Evolutionary conservation across 192 early-diverging fungal genomes (phyloP).

Genomic region (Backusella westeae): DNA sequence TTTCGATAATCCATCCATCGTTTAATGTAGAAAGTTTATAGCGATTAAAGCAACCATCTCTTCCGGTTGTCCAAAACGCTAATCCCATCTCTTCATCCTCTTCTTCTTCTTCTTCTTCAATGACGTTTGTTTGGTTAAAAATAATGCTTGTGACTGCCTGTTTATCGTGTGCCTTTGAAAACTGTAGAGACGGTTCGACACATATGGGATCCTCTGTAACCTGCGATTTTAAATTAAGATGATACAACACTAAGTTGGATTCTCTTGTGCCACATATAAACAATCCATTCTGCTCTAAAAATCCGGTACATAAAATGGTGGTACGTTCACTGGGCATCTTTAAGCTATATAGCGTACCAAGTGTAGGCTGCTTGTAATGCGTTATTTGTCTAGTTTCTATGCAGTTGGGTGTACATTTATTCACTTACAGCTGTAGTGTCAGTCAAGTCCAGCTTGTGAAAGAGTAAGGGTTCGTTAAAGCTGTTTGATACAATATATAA

Average conservation of each 20-base stretch:
- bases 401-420: neutral
- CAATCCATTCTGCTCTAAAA: conserved; percentile 19
- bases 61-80: conserved; percentile 57
- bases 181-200: conserved; percentile 33
- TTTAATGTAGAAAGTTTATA: conserved; percentile 34
- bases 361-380: conserved; percentile 8
- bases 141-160: conserved; percentile 50
- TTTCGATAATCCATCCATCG: conserved; percentile 41
- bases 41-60: conserved; percentile 63
- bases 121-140: conserved; percentile 2
- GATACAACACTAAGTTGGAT: conserved; percentile 38
- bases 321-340: conserved; percentile 25
- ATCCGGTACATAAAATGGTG: conserved; percentile 28
- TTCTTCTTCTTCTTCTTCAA: neutral
- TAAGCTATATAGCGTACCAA: conserved; percentile 22
- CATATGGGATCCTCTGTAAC: neutral
- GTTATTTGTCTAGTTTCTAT: neutral
- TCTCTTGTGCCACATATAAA: conserved; percentile 44
- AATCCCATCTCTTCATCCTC: conserved; percentile 31
- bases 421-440: neutral
- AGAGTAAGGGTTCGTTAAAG: conserved; percentile 31
- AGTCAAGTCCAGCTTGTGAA: conserved; percentile 33
- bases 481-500: conserved; percentile 39
- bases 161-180: conserved; percentile 42
- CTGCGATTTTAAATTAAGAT: neutral